These are phyloP conservation scores for Solioccasus polychromus DNA, from an alignment of 768 basidiomycete genomes.

Conservation along the genomic window DNA sequence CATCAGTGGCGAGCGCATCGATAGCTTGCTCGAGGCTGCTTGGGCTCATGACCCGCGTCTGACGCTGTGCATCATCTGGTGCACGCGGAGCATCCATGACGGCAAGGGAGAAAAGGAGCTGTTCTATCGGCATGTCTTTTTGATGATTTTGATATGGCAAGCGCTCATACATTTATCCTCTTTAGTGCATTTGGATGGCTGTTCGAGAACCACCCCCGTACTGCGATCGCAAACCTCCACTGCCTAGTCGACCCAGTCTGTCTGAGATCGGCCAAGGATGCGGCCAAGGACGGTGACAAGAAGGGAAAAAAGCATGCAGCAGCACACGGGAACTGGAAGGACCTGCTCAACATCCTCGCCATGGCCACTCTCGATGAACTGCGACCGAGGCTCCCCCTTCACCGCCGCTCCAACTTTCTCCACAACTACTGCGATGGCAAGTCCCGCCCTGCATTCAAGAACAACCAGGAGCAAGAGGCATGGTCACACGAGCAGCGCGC, in stretches of 20 bases:
- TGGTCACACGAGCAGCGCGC: slow-evolving; percentile 21
- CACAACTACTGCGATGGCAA: slow-evolving; percentile 16
- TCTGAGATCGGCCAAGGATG: slow-evolving; percentile 9
- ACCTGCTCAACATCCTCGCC: slow-evolving; percentile 64
- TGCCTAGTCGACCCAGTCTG: slow-evolving; percentile 54
- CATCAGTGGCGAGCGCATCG: too few species aligned
- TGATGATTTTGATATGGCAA: too few species aligned
- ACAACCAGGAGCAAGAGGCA: slow-evolving; percentile 21
- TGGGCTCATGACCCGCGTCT: slow-evolving; percentile 57
- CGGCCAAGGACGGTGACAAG: slow-evolving; percentile 5
- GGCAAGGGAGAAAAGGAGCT: too few species aligned
- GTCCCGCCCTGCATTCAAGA: slow-evolving; percentile 27
- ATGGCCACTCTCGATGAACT: slow-evolving; percentile 57
- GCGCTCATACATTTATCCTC: too few species aligned
- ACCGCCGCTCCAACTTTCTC: slow-evolving; percentile 21
- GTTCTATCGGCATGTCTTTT: too few species aligned
- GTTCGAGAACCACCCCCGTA: too few species aligned
- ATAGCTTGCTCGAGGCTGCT: slow-evolving; percentile 40
- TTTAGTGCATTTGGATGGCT: too few species aligned
- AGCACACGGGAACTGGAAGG: slow-evolving; percentile 78
- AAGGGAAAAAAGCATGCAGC: too few species aligned
- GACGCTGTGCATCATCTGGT: slow-evolving; percentile 69
- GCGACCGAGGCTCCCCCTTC: not conserved
- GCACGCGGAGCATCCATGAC: slow-evolving; percentile 65
- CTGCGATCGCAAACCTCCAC: slow-evolving; percentile 62